These are phyloP conservation scores for Lyophyllum shimeji DNA, from an alignment of 768 basidiomycete species.

Conservation along the genomic window DNA sequence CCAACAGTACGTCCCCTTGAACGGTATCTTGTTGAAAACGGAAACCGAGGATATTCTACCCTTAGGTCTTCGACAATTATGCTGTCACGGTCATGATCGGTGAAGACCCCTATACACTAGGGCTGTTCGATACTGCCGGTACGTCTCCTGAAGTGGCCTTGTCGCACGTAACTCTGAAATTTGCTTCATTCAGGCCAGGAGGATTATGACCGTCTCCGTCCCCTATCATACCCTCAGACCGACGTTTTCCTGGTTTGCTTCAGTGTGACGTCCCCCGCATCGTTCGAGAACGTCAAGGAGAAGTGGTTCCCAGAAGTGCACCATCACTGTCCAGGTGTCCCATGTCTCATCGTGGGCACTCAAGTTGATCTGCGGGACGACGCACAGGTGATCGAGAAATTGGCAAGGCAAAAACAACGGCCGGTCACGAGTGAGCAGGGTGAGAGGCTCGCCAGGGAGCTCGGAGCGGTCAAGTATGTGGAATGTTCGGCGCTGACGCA, in stretches of 20 bases:
- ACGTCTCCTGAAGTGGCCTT: conserved; percentile 29
- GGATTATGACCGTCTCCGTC: conserved; percentile 99
- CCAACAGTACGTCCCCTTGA: conserved; percentile 74
- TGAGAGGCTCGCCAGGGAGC: conserved; percentile 92
- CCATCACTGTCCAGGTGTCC: conserved; percentile 98
- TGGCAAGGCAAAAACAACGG: conserved; percentile 93
- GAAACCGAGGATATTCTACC: conserved; percentile 17
- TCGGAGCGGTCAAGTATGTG: conserved; percentile 98
- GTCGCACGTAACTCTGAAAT: conserved; percentile 9
- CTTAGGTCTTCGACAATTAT: conserved; percentile 92
- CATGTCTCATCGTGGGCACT: conserved; percentile 98
- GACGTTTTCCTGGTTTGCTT: conserved; percentile 99
- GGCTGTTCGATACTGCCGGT: conserved; percentile 99
- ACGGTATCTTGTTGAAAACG: conserved; percentile 20
- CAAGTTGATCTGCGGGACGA: conserved; percentile 98
- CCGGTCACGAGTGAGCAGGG: conserved; percentile 88
- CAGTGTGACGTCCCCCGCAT: conserved; percentile 97
- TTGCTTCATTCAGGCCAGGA: conserved; percentile 74
- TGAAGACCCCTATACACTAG: conserved; percentile 97
- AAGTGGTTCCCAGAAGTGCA: conserved; percentile 99
- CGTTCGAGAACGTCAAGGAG: conserved; percentile 99
- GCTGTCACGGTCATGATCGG: conserved; percentile 99
- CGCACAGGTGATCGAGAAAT: conserved; percentile 89
- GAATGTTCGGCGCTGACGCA: conserved; percentile 99
- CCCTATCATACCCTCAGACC: conserved; percentile 98